Evolutionary conservation across 73 alveolate species (phyloP).

Genomic region (Stentor coeruleus): DNA sequence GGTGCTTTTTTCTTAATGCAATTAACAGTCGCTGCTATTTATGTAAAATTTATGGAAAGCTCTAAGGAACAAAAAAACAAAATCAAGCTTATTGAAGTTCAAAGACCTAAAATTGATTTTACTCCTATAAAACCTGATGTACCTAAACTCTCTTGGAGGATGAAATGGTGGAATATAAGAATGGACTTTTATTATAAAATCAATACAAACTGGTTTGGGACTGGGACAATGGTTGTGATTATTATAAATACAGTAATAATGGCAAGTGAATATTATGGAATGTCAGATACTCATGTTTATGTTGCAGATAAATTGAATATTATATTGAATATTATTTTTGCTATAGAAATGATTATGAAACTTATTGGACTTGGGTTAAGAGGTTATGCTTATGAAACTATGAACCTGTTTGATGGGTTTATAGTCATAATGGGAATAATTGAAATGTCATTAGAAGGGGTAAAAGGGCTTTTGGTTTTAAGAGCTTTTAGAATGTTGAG

Average conservation of each 20-base stretch:
- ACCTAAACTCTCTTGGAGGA: neutral
- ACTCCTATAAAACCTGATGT: neutral
- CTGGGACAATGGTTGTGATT: constrained; percentile 8
- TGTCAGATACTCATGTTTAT: constrained; percentile 5
- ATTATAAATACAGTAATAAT: neutral
- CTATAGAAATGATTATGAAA: constrained; percentile 66
- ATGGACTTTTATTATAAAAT: neutral
- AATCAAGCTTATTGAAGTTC: neutral
- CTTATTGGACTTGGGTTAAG: constrained; percentile 61
- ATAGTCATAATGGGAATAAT: neutral
- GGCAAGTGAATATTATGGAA: constrained; percentile 23
- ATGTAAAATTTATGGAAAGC: constrained; percentile 2
- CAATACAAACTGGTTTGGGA: neutral
- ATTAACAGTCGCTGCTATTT: constrained; percentile 35
- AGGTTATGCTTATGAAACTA: constrained; percentile 61
- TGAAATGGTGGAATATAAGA: neutral
- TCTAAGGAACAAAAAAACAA: neutral
- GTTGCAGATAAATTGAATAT: constrained; percentile 42
- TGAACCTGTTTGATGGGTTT: constrained; percentile 74
- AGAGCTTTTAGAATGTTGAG: constrained; percentile 62
- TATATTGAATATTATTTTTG: constrained; percentile 59
- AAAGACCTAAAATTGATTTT: neutral
- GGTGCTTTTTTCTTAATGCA: constrained; percentile 42
- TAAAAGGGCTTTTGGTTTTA: constrained; percentile 14
- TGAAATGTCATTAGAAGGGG: neutral